A percentile compares a stretch with the other conserved stretches of the same genome.
Conservation (phyloP, 192 early-diverging fungal species). For the Coemansia sp. region DNA sequence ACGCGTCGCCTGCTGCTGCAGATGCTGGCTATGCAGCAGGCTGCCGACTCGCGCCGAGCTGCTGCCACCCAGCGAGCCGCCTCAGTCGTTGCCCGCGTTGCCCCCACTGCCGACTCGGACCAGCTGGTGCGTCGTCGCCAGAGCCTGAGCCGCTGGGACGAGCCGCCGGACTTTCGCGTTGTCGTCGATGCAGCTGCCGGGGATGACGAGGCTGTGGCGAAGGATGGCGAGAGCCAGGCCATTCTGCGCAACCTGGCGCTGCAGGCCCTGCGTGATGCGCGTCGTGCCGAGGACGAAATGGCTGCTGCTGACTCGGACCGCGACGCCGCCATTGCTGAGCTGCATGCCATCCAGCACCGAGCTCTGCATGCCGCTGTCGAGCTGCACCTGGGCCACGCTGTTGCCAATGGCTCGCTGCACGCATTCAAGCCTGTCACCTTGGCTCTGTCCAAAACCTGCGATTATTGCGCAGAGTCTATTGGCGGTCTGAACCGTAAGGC, state of each 20-base stretch:
- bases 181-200: slow-evolving; percentile 37
- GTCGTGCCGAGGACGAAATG: slow-evolving; percentile 22
- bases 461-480: slow-evolving; percentile 47
- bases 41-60: slow-evolving; percentile 10
- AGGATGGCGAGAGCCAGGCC: slow-evolving; percentile 40
- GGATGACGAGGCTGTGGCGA: slow-evolving; percentile 24
- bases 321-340: slow-evolving; percentile 35
- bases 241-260: slow-evolving; percentile 37
- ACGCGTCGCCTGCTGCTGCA: slow-evolving; percentile 25
- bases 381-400: slow-evolving; percentile 27
- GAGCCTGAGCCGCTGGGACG: slow-evolving; percentile 39
- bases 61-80: slow-evolving; percentile 14
- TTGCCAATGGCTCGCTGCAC: slow-evolving; percentile 35
- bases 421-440: slow-evolving; percentile 41
- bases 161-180: slow-evolving; percentile 47
- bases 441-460: slow-evolving; percentile 43
- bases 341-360: slow-evolving; percentile 35
- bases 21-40: slow-evolving; percentile 40
- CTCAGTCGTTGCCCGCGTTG: slow-evolving; percentile 22
- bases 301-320: slow-evolving; percentile 15
- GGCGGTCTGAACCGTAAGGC: slow-evolving; percentile 45
- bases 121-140: slow-evolving; percentile 27
- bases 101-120: slow-evolving; percentile 24
- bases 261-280: slow-evolving; percentile 24
- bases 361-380: slow-evolving; percentile 33